Evolutionary conservation across 352 stramenopile genomes (phyloP), one percentile per base, ranked within the genome.

Genomic region (Plasmopara halstedii): DNA sequence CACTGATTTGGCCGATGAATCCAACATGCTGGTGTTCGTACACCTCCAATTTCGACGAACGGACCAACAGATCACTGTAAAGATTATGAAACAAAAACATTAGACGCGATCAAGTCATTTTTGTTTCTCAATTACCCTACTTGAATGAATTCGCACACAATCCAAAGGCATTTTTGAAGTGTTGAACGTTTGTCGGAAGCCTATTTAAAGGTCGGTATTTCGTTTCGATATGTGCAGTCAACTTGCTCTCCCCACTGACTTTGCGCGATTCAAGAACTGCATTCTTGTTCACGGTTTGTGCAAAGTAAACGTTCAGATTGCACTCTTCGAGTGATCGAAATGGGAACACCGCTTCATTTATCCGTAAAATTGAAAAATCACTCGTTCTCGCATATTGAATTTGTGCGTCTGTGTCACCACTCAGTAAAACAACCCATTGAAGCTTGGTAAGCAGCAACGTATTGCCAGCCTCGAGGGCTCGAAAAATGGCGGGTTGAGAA

Each of bases 401-500:
- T 8, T 15, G 26, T 3, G 48, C 26, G 8, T 50, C 25, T n/a
- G 37, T 21, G 4, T 41, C 11, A 43, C 11, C 29, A 14, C 29
- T 29, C 9, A 44, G 45, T 9, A 58, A 38, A 4, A 64, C 26
- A 4, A 65, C 32, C 70, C 71, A 83, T 25, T 64, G 54, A 4
- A 88, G 64, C 43, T 80, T 85, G 4, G 73, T 83, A 5, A 74
- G 34, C 62, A 88, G 68, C 8, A 82, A 50, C 0, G 54, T 58
- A 15, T 75, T 57, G 5, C 76, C 73, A 11, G 73, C 73, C 43
- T 73, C 54, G 20, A 85, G 58, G 0, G 50, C 58, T 4, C 56
- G 46, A 51, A 88, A 85, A 3, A 65, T 29, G 8, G 47, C 45
- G 3, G 73, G 67, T 23, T 82, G 64, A 1, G 73, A 82, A 37